A percentile compares a stretch with the other conserved stretches of the same genome.
These are phyloP conservation scores for Aschersonia sp. DNA, from an alignment of 2,329 filamentous ascomycete species.

Conservation along the genomic window DNA sequence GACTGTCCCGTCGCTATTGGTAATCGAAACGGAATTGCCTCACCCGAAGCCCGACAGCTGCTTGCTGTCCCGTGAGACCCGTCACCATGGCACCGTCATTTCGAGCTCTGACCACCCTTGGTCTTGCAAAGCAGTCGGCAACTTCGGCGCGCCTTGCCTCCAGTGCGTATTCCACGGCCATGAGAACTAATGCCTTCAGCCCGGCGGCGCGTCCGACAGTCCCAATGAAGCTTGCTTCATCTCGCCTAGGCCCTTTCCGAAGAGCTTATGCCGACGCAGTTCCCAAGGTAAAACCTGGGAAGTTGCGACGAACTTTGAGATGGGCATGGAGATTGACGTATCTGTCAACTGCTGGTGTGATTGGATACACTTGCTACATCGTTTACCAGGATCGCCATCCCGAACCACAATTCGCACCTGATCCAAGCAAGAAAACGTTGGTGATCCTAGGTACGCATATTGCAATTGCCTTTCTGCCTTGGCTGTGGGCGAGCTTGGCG, in stretches of 20 bases:
- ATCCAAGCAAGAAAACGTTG: constrained; percentile 89
- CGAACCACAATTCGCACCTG: constrained; percentile 59
- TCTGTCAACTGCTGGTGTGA: constrained; percentile 52
- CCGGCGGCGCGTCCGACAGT: constrained; percentile 14
- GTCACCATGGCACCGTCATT: constrained; percentile 29
- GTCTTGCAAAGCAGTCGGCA: constrained; percentile 16
- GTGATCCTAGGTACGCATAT: constrained; percentile 67
- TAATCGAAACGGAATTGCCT: too few relatives aligned
- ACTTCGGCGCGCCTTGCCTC: constrained; percentile 14
- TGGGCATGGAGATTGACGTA: constrained; percentile 78
- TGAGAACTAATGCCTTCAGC: constrained; percentile 10
- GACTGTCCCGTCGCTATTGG: too few relatives aligned
- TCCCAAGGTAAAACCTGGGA: constrained; percentile 34
- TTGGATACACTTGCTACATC: constrained; percentile 61
- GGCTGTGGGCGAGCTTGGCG: background rate
- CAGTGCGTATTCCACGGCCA: constrained; percentile 18
- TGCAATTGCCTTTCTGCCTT: background rate
- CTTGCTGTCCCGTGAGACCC: background rate
- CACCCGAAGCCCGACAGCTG: too few relatives aligned
- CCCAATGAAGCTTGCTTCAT: constrained; percentile 18
- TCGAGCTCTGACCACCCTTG: constrained; percentile 24
- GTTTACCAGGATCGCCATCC: constrained; percentile 77
- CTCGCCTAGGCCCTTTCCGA: constrained; percentile 25
- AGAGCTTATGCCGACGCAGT: constrained; percentile 36
- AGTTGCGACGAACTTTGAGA: constrained; percentile 54